Base-by-base conservation (phyloP, 1,284 basidiomycete genomes). In the Meripilus lineatus region DNA sequence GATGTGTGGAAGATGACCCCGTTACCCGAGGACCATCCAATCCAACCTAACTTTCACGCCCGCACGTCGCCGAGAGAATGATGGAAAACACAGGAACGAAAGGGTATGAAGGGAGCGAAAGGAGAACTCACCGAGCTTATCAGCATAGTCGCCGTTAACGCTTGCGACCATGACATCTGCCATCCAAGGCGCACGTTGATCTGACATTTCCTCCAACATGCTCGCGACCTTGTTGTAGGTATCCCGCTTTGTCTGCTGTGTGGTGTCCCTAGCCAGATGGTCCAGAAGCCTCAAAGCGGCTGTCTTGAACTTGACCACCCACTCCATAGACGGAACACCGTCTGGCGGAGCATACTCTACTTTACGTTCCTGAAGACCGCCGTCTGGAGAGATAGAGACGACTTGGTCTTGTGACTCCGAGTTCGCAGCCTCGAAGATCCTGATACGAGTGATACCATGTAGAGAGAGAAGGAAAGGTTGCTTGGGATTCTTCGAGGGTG, bases 141-240 rank as follows among this genome's bases (percentile, higher is more conserved):
- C 86, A 3, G 64, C 64, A 53, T 84, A 83, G 45, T 84, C 82
- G 3, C 71, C 71, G 39, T 76, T 76, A 28, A 86, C 66, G 18
- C 72, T 77, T 5, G 79, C 72, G 17, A 88, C 71, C 32, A 89
- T 70, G 7, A 86, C 75, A 55, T 89, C 87, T 0, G 83, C 83
- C 70, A 88, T 79, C 77, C 80, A 84, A 6, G 77, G 71, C 0
- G 80, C 75, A 21, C 77, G 67, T 7, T 75, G 70, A 48, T 76
- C 72, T 0, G 77, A 69, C 8, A 81, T 72, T 26, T 85, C 83
- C 48, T 85, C 82, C 11, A 78, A 61, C 59, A 88, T 79, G 20
- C 65, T 67, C 3, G 80, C 70, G 41, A 85, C 75, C 62, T 81
- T 84, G 53, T 71, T 59, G 63, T 80, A 86, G 5, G 73, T 75